Evolutionary conservation across 1,284 basidiomycete genomes (phyloP), one percentile per base, ranked within the genome.

Genomic region (Ustilago trichophora): DNA sequence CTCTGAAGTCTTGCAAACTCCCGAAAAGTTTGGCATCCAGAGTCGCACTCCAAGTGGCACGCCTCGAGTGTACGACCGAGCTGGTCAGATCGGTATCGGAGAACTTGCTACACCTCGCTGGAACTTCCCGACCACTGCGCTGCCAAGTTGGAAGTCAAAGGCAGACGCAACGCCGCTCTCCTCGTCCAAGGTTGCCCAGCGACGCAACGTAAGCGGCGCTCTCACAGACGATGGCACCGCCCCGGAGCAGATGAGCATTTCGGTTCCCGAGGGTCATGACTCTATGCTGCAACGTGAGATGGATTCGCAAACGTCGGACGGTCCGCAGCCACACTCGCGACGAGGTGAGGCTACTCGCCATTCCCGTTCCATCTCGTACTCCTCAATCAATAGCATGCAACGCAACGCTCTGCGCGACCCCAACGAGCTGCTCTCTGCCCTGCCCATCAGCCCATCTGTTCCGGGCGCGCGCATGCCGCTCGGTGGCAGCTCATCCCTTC

Each of bases 81-180:
- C 89, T 15, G 91, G 88, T 21, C 87, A 98, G 34, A 88, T 98
- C 49, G 95, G 95, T 18, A 91, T 98, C 10, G 95, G 95, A 32
- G 95, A 98, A 83, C 87, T 98, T n/a, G 86, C 93, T 7, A 98
- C 95, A n/a, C 95, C 95, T 32, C 87, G 93, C 66, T 98, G 93
- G 94, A 86, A 66, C 29, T 71, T 75, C 29, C 47, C 66, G 4
- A 38, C 52, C 26, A 48, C 58, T 5, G 45, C 59, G 8, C 26
- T 62, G 36, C 64, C 59, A 8, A 42, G 19, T 12, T 62, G 59
- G 63, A 44, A 56, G 25, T 10, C 38, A 6, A 38, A 38, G 21
- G 25, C 53, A 16, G 51, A 56, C 5, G 52, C 48, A 4, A 66
- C 56, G 8, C 57, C 62, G 21, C 31, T 52, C 16, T 55, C 55